These are phyloP conservation scores for Euclidium syriacum DNA, from an alignment of 345 rosid genomes.

Conservation along the genomic window DNA sequence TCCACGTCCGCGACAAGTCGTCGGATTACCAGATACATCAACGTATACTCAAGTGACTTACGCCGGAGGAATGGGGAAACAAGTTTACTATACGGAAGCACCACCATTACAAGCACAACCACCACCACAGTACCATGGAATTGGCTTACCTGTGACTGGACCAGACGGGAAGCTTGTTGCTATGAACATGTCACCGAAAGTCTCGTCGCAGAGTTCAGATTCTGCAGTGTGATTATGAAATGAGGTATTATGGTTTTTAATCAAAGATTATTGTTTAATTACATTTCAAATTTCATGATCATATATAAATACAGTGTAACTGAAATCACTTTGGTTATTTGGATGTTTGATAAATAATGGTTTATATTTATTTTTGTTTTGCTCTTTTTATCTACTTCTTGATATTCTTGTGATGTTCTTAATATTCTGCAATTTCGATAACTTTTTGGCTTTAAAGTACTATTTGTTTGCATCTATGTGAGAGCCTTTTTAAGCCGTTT, in stretches of 20 bases:
- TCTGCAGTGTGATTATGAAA: conserved; percentile 22
- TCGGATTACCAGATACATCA: conserved; percentile 35
- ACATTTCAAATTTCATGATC: neutral
- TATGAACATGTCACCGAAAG: conserved; percentile 20
- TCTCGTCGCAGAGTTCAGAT: conserved; percentile 27
- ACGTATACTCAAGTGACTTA: conserved; percentile 58
- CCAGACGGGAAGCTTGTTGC: conserved; percentile 27
- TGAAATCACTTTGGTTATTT: conserved; percentile 15
- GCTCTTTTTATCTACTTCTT: neutral
- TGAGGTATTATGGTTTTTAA: neutral
- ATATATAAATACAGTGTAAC: neutral
- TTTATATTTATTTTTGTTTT: neutral
- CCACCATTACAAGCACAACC: conserved; percentile 35
- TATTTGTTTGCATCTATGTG: neutral
- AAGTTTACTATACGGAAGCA: conserved; percentile 49
- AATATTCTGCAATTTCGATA: conserved; percentile 9
- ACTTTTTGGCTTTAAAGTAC: neutral
- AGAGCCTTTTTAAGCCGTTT: neutral
- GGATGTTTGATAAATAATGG: conserved; percentile 28
- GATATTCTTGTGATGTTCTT: conserved; percentile 9
- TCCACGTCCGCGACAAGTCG: conserved; percentile 35
- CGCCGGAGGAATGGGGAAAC: conserved; percentile 52
- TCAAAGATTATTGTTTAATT: conserved; percentile 16
- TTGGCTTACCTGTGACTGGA: conserved; percentile 42
- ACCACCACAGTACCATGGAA: conserved; percentile 53